Evolutionary conservation across 2,329 filamentous ascomycete genomes (phyloP).

Genomic region (Celoporthe dispersa): DNA sequence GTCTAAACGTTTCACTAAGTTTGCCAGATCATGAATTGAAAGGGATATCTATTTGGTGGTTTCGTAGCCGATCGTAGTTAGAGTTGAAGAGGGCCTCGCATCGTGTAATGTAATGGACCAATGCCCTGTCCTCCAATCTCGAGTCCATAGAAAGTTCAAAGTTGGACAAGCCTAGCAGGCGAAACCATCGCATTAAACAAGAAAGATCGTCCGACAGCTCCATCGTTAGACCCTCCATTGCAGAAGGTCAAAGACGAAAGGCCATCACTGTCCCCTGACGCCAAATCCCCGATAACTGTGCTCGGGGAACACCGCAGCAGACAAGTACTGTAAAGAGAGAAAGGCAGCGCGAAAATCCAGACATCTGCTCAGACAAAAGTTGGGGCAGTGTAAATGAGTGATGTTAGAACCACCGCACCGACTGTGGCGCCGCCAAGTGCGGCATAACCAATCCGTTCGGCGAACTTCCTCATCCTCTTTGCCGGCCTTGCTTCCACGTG

Average conservation of each 20-base stretch:
- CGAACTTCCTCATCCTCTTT: constrained; percentile 38
- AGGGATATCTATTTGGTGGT: neutral
- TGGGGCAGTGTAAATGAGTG: constrained; percentile 46
- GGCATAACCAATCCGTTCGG: constrained; percentile 42
- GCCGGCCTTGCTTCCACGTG: constrained; percentile 30
- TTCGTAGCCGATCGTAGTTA: neutral
- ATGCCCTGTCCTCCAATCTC: neutral
- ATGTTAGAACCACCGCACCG: constrained; percentile 42
- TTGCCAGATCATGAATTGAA: neutral
- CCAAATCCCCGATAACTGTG: neutral
- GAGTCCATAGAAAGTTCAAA: neutral
- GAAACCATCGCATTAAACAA: neutral
- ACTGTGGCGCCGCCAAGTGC: constrained; percentile 43
- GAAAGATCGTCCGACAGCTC: neutral
- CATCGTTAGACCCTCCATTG: neutral
- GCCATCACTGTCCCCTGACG: neutral
- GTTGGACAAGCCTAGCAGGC: neutral
- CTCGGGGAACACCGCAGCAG: neutral
- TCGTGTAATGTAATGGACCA: neutral
- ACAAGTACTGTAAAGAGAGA: neutral
- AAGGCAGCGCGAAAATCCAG: neutral
- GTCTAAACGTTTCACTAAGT: neutral
- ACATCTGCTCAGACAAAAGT: constrained; percentile 27
- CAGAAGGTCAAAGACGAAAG: neutral
- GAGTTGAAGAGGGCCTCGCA: neutral